phyloP scores from a whole-genome alignment of 345 rosid genomes.

The Sisymbrium irio region DNA sequence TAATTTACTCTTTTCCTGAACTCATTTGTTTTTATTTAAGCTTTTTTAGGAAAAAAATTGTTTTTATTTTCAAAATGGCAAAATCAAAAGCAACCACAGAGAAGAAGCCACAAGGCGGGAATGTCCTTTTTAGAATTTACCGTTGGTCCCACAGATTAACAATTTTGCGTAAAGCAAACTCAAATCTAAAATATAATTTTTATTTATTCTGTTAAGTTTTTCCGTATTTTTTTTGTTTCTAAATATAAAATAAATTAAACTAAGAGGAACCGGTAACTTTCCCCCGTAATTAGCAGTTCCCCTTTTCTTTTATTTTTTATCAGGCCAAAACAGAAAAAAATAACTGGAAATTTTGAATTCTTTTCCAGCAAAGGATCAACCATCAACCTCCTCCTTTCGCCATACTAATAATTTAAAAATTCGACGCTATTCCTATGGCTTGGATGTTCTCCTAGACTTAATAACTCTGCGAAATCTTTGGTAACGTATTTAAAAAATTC shows the following conservation, averaged over 20 bases:
- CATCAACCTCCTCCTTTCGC: not conserved
- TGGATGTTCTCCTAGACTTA: not conserved
- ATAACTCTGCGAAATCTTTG: constrained; percentile 18
- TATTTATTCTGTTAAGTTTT: not conserved
- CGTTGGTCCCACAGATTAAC: not conserved
- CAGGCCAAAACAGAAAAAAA: not conserved
- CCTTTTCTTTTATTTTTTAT: not conserved
- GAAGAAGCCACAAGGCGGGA: not conserved
- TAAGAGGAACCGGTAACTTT: not conserved
- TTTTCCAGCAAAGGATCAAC: not conserved
- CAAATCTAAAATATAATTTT: not conserved
- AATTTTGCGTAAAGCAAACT: constrained; percentile 12
- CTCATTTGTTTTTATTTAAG: too few relatives aligned
- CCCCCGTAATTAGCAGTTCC: constrained; percentile 1
- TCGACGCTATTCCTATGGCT: not conserved
- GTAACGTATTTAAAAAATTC: not conserved
- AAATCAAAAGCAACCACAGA: not conserved
- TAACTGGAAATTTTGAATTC: not conserved
- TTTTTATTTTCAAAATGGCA: not conserved
- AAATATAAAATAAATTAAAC: not conserved
- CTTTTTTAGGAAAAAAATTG: too few relatives aligned
- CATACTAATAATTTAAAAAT: not conserved
- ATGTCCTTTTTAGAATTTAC: not conserved
- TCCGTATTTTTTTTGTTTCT: not conserved
- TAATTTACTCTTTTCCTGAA: not conserved